Evolutionary conservation across 345 rosid genomes (phyloP).

Genomic region (Sonneratia caseolaris): DNA sequence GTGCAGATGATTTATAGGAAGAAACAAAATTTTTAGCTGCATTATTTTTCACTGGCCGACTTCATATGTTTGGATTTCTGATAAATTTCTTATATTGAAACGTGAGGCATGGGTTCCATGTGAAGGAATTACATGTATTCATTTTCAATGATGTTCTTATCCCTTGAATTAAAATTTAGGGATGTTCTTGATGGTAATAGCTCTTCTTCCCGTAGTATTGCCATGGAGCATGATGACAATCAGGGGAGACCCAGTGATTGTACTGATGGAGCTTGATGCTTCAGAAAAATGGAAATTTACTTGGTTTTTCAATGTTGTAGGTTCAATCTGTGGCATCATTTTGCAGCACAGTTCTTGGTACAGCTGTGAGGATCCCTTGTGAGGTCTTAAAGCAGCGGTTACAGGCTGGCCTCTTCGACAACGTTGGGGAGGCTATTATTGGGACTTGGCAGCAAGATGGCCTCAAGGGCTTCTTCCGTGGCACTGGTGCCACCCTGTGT

Average conservation of each 20-base stretch:
- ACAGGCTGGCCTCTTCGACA: conserved; percentile 83
- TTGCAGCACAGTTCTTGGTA: conserved; percentile 89
- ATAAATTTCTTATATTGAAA: neutral
- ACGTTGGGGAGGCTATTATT: conserved; percentile 81
- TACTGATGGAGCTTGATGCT: neutral
- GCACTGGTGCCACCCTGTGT: conserved; percentile 92
- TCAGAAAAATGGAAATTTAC: neutral
- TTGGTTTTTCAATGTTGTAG: conserved; percentile 26
- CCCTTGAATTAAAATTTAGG: neutral
- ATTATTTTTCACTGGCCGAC: neutral
- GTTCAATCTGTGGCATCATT: conserved; percentile 91
- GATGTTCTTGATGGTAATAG: neutral
- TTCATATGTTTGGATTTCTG: neutral
- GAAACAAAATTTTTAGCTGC: neutral
- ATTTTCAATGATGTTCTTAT: neutral
- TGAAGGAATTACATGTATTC: neutral
- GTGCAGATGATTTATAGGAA: neutral
- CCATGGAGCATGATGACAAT: neutral
- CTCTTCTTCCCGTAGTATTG: neutral
- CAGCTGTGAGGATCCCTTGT: conserved; percentile 89
- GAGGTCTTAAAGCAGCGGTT: conserved; percentile 96
- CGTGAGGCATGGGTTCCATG: neutral
- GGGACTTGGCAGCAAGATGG: conserved; percentile 97
- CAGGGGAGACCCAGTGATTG: neutral
- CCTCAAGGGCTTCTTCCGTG: conserved; percentile 85